phyloP scores from a whole-genome alignment of 371 early-diverging fungal species.

The Caulochytrium protostelioides region DNA sequence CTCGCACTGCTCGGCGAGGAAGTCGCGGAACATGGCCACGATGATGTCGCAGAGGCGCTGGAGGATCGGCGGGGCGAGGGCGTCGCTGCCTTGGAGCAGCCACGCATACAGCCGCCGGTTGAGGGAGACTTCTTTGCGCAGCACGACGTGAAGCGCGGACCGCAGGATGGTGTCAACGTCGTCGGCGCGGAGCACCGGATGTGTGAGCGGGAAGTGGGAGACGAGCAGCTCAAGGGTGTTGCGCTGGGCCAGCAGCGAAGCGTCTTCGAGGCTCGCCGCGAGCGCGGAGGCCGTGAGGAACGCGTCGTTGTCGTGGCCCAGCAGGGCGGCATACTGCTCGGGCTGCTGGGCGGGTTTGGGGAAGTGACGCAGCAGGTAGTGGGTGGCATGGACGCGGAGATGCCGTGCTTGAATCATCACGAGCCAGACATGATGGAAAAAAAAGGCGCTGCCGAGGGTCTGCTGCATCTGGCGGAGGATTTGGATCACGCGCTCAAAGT shows the following conservation, averaged over 20 bases:
- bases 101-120: conserved; percentile 75
- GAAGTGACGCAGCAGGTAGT: conserved; percentile 49
- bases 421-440: conserved; percentile 61
- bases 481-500: conserved; percentile 43
- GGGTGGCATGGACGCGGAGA: conserved; percentile 46
- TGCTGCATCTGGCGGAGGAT: conserved; percentile 45
- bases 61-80: no score
- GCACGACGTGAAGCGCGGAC: conserved; percentile 51
- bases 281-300: conserved; percentile 55
- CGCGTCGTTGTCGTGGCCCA: conserved; percentile 23
- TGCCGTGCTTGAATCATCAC: conserved; percentile 44
- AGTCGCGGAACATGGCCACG: no score
- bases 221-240: conserved; percentile 64
- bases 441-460: conserved; percentile 45
- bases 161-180: conserved; percentile 41
- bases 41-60: no score
- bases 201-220: conserved; percentile 45
- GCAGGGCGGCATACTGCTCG: conserved; percentile 31
- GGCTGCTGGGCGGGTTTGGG: conserved; percentile 41
- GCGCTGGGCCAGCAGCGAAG: conserved; percentile 56
- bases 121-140: conserved; percentile 81
- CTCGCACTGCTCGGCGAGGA: no score
- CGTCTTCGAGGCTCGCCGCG: conserved; percentile 44
- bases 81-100: no score
- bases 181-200: conserved; percentile 36